Conservation (phyloP, 441 rosid species). For the Erodium moschatum region DNA sequence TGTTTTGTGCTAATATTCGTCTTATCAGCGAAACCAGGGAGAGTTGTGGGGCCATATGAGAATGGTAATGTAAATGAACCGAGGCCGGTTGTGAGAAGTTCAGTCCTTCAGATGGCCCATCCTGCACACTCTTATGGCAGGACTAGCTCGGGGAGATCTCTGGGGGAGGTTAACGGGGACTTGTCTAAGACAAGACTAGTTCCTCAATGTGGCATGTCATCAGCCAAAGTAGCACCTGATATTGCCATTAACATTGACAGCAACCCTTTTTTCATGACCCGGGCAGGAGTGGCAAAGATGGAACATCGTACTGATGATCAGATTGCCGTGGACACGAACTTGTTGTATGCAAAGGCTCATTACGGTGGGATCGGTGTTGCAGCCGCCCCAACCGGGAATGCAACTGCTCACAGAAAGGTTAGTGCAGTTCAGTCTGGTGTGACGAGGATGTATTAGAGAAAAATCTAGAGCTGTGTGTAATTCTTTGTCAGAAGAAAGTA, state of each 20-base stretch:
- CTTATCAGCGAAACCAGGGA: constrained; percentile 54
- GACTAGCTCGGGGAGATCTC: constrained; percentile 34
- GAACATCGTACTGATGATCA: constrained; percentile 37
- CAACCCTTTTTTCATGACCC: constrained; percentile 69
- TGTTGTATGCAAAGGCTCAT: no score
- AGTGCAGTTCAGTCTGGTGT: constrained; percentile 62
- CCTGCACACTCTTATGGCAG: constrained; percentile 35
- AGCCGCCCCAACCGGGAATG: no score
- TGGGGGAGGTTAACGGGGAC: constrained; percentile 34
- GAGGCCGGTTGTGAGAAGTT: constrained; percentile 46
- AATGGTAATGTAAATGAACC: constrained; percentile 33
- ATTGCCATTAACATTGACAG: constrained; percentile 68
- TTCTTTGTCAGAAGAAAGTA: no score
- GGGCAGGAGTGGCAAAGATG: constrained; percentile 46
- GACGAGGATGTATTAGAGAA: constrained; percentile 51
- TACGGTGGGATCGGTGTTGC: no score
- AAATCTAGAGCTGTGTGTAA: no score
- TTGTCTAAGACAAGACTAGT: constrained; percentile 19
- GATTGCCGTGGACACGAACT: no score
- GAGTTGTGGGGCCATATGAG: constrained; percentile 54
- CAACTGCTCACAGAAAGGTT: constrained; percentile 38
- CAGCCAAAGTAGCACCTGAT: constrained; percentile 48
- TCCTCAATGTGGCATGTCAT: constrained; percentile 43
- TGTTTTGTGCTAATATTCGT: no score
- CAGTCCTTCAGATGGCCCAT: constrained; percentile 35